Evolutionary conservation across 2,329 filamentous ascomycete species (phyloP), one percentile per base, ranked within the genome.

Genomic region (Fusarium longipes): DNA sequence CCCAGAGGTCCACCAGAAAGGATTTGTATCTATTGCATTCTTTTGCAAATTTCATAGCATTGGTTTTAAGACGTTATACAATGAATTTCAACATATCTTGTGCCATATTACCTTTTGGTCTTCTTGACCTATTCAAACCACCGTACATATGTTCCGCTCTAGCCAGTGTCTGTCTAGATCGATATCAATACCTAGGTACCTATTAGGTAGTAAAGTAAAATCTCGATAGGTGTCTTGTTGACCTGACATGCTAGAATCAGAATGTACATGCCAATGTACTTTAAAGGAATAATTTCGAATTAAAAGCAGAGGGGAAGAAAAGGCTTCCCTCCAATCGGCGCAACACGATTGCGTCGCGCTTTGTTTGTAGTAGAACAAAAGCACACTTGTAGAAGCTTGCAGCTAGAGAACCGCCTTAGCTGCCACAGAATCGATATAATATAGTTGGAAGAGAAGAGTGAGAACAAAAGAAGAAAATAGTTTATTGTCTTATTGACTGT

Each of bases 1-100:
- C 71, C 71, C 70, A 32, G 47, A 25, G 38, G n/a, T 55, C 40
- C 27, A 48, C 49, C 49, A 51, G 40, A 49, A 57, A 40, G 60
- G 47, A 29, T 39, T 30, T 59, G 40, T 44, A 52, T 40, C 53
- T 54, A 50, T 48, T 47, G 35, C 36, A 49, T 61, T 62, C 47
- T 20, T 59, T 54, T 25, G 32, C 32, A 14, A 42, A 30, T 52
- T 60, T 57, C 15, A 27, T 57, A 30, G 24, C 14, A 50, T 27
- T 24, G 12, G 36, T 49, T 49, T 22, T 29, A 1, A 36, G 14
- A 11, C 11, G 8, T 49, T 49, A 18, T 15, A 36, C 8, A 5
- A 27, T 8, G n/a, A 33, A 25, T 4, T 36, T 25, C 22, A 17
- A 8, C 15, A 36, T 8, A 15, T 5, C 11, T 5, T 12, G 15